Evolutionary conservation across 805 yeast genomes (phyloP).

Genomic region (Pachysolen tannophilus): DNA sequence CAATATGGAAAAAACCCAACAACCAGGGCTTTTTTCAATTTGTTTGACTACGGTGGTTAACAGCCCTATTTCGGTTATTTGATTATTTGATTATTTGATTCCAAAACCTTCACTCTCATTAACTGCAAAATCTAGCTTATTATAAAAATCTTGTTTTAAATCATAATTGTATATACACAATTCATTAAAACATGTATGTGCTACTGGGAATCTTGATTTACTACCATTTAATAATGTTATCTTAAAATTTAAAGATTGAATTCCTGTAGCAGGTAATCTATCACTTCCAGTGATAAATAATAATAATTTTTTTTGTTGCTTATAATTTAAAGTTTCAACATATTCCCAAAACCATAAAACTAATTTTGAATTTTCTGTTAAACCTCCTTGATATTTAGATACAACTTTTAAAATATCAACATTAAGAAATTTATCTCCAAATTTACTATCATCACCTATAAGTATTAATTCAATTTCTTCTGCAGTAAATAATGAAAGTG

Average conservation of each 20-base stretch:
- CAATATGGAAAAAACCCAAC: neutral
- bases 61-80: too few relatives aligned
- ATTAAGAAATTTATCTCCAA: slow-evolving; percentile 42
- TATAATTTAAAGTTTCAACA: slow-evolving; percentile 35
- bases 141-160: slow-evolving; percentile 41
- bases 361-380: slow-evolving; percentile 27
- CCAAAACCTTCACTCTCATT: slow-evolving; percentile 86
- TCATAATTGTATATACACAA: slow-evolving; percentile 65
- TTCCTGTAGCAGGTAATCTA: slow-evolving; percentile 88
- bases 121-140: slow-evolving; percentile 62
- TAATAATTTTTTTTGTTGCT: slow-evolving; percentile 54
- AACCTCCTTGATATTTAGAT: slow-evolving; percentile 69
- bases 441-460: slow-evolving; percentile 56
- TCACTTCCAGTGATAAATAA: slow-evolving; percentile 87
- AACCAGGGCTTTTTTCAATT: too few relatives aligned
- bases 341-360: slow-evolving; percentile 87
- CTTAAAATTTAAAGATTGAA: slow-evolving; percentile 64
- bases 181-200: slow-evolving; percentile 95
- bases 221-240: slow-evolving; percentile 42
- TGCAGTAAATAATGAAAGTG: slow-evolving; percentile 70
- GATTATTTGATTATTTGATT: slow-evolving; percentile 1
- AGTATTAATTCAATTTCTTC: slow-evolving; percentile 73
- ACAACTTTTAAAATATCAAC: slow-evolving; percentile 57
- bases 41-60: too few relatives aligned
- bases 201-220: slow-evolving; percentile 58